phyloP scores from a whole-genome alignment of 805 yeast species.

The Cephaloascus fragrans region DNA sequence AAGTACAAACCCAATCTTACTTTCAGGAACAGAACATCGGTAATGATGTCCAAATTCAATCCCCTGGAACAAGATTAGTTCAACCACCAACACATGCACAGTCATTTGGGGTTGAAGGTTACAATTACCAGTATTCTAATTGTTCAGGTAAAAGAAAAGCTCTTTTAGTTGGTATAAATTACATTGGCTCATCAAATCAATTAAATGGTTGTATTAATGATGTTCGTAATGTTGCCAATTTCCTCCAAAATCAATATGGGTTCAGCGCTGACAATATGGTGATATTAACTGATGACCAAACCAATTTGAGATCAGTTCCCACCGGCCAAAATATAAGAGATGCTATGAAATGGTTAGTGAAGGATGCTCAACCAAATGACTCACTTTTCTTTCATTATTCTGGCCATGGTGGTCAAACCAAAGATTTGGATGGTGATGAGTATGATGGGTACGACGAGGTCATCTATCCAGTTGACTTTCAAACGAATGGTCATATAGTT shows the following conservation, averaged over 20 bases:
- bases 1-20: constrained; percentile 5
- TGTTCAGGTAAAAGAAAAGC: constrained; percentile 72
- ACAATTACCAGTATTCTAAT: constrained; percentile 50
- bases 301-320: constrained; percentile 43
- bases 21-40: constrained; percentile 5
- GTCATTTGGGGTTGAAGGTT: constrained; percentile 10
- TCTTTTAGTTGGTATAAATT: constrained; percentile 68
- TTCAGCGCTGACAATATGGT: constrained; percentile 48
- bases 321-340: constrained; percentile 59
- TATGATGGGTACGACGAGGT: constrained; percentile 66
- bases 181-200: constrained; percentile 51
- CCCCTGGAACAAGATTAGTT: constrained; percentile 7
- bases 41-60: constrained; percentile 1
- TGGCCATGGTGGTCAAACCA: constrained; percentile 77
- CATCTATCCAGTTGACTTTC: constrained; percentile 66
- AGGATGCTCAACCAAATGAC: constrained; percentile 67
- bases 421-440: constrained; percentile 66
- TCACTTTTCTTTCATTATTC: constrained; percentile 75
- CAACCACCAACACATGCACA: constrained; percentile 7
- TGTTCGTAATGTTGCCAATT: constrained; percentile 40
- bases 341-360: constrained; percentile 78
- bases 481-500: constrained; percentile 53
- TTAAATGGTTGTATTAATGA: constrained; percentile 79
- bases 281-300: constrained; percentile 47
- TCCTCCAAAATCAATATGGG: constrained; percentile 33